phyloP scores from a whole-genome alignment of 1,139 yeast genomes.

The Sugiyamaella pinicola region DNA sequence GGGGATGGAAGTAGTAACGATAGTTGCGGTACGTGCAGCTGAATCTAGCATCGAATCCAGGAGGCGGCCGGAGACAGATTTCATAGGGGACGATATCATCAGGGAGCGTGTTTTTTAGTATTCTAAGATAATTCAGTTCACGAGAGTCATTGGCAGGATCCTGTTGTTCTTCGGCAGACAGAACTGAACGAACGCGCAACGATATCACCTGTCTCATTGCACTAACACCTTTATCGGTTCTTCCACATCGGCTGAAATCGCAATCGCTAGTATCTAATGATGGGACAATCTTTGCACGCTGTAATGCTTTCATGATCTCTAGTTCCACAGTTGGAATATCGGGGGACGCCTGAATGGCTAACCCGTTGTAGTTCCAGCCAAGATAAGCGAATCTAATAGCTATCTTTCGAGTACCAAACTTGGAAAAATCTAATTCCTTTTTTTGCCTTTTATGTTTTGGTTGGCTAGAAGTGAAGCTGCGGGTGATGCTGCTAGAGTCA shows the following conservation, averaged over 20 bases:
- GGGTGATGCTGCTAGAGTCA: not conserved
- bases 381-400: slow-evolving; percentile 80
- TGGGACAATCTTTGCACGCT: slow-evolving; percentile 66
- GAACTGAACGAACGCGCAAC: slow-evolving; percentile 67
- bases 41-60: slow-evolving; percentile 86
- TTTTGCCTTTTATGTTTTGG: slow-evolving; percentile 29
- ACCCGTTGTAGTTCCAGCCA: slow-evolving; percentile 83
- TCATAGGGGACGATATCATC: slow-evolving; percentile 80
- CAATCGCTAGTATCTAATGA: slow-evolving; percentile 60
- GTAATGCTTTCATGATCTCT: slow-evolving; percentile 68
- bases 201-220: slow-evolving; percentile 96
- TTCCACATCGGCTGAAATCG: slow-evolving; percentile 86
- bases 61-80: slow-evolving; percentile 79
- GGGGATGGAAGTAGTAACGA: slow-evolving; percentile 65
- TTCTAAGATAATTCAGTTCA: slow-evolving; percentile 76
- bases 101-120: slow-evolving; percentile 78
- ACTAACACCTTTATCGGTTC: slow-evolving; percentile 96
- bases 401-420: slow-evolving; percentile 65
- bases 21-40: slow-evolving; percentile 84
- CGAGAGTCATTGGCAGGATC: slow-evolving; percentile 56
- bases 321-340: slow-evolving; percentile 88
- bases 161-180: slow-evolving; percentile 59
- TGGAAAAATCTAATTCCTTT: slow-evolving; percentile 68
- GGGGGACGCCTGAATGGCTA: slow-evolving; percentile 70
- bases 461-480: not conserved